Percentiles rank a stretch among this genome's conserved stretches.
phyloP scores from a whole-genome alignment of 2,329 filamentous ascomycete genomes.

The Coleophoma crateriformis region DNA sequence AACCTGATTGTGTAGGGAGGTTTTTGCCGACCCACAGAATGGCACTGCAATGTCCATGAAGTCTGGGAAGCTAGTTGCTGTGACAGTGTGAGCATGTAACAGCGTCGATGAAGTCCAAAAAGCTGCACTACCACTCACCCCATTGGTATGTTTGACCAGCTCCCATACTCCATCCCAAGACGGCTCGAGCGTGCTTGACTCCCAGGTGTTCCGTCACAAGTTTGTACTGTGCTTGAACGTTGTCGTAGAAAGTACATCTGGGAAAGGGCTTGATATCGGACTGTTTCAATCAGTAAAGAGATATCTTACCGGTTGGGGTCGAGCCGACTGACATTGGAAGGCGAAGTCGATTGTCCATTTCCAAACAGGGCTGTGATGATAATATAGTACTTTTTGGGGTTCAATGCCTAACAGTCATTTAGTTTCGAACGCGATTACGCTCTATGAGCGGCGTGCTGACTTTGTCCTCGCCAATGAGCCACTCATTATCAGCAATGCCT shows the following conservation, averaged over 20 bases:
- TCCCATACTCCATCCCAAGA: conserved; percentile 69
- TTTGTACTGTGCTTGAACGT: conserved; percentile 60
- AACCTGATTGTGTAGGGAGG: conserved; percentile 61
- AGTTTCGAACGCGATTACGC: background rate
- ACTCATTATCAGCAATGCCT: conserved; percentile 65
- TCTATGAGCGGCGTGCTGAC: background rate
- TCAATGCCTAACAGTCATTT: conserved; percentile 39
- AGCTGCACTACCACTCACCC: conserved; percentile 25
- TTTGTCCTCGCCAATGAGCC: conserved; percentile 48
- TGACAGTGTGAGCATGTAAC: background rate
- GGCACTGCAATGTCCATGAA: conserved; percentile 62
- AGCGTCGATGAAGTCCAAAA: conserved; percentile 20
- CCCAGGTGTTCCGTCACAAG: conserved; percentile 59
- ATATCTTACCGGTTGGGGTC: background rate
- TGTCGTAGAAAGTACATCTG: conserved; percentile 60
- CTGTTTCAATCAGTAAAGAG: background rate
- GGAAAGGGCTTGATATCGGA: conserved; percentile 53
- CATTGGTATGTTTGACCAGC: conserved; percentile 62
- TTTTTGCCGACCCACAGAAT: conserved; percentile 61
- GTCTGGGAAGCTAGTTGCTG: conserved; percentile 27
- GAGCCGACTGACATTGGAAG: conserved; percentile 43
- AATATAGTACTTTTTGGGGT: conserved; percentile 61
- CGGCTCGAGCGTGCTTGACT: conserved; percentile 53
- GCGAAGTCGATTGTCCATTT: conserved; percentile 62
- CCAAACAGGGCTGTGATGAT: conserved; percentile 65